A percentile compares a stretch with the other conserved stretches of the same genome.
These are phyloP conservation scores for Bryopsis sp. DNA, from an alignment of 139 green algal species.

Conservation along the genomic window DNA sequence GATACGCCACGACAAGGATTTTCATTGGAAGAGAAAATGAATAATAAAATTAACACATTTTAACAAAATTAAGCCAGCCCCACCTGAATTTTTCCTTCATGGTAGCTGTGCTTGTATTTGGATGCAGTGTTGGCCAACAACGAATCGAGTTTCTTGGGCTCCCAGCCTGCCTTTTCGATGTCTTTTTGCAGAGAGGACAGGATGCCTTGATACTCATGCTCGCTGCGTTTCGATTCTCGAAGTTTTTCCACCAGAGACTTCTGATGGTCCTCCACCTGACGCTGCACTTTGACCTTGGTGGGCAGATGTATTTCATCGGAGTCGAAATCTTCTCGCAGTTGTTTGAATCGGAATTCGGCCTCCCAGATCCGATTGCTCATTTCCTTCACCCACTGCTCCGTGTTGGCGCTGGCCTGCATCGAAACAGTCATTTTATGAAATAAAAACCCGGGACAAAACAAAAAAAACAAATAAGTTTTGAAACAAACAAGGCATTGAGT, in stretches of 20 bases:
- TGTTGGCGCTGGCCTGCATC: too few relatives aligned
- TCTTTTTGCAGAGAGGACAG: conserved; percentile 1
- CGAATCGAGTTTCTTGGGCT: conserved; percentile 10
- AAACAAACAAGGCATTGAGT: too few relatives aligned
- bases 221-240: background rate
- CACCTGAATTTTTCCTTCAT: conserved; percentile 6
- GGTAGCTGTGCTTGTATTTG: conserved; percentile 3
- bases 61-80: too few relatives aligned
- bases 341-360: background rate
- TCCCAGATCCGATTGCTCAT: background rate
- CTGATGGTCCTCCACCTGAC: background rate
- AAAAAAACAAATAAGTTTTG: too few relatives aligned
- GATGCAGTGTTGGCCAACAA: background rate
- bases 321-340: conserved; percentile 7
- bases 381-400: conserved; percentile 3
- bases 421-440: too few relatives aligned
- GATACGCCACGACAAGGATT: too few relatives aligned
- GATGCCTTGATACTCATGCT: conserved; percentile 1
- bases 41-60: too few relatives aligned
- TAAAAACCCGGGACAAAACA: too few relatives aligned
- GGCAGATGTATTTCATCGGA: background rate
- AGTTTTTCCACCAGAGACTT: conserved; percentile 17
- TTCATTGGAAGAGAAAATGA: too few relatives aligned
- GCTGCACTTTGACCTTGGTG: background rate
- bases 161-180: background rate